Base-by-base conservation (phyloP, 176 grass and related monocot genomes). In the Phoenix roebelenii region DNA sequence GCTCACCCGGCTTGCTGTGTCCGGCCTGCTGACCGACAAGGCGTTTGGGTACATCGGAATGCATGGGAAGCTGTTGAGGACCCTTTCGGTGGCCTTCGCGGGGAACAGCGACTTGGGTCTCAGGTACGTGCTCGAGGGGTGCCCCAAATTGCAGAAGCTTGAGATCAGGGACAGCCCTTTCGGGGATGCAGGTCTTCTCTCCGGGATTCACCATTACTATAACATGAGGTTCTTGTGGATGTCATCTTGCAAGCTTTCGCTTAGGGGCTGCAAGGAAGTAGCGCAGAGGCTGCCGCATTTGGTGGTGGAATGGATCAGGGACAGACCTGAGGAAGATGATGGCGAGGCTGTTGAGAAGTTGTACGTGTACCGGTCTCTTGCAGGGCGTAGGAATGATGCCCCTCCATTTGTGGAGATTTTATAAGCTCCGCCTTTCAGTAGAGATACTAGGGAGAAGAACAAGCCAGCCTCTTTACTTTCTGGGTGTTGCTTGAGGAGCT, bases 211-310 rank as follows among this genome's bases (percentile, higher is more conserved):
- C 22, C 84, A 85, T 65, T 98, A 89, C 63, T 85, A 98, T 23
- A 85, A 79, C 58, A 98, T 98, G 93, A 64, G 93, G 55, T 98
- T 98, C 51, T 52, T 98, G 52, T 98, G 93, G 93, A 87, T 98
- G 73, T 78, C 73, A 39, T 81, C 88, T 15, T 92, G 94, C 80
- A 78, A 67, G 29, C 84, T 98, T n/a, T 85, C 85, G 0, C 59
- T 76, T 51, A 81, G 71, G 58, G 85, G 85, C 9, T 98, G 94
- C 85, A 80, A 78, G 50, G 85, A 86, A 75, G 84, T 98, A 51
- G 84, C 94, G 32, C 82, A 58, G 51, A 57, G 68, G 25, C 66
- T 89, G 0, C 87, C 87, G 10, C 75, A 18, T 5, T 88, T 98
- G 79, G 88, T 92, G 61, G 88, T 98, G 67, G 94, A 98, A 64